A percentile compares a stretch with the other conserved stretches of the same genome.
These are phyloP conservation scores for Plectranthus barbatus DNA, from an alignment of 257 asterid genomes.

Conservation along the genomic window DNA sequence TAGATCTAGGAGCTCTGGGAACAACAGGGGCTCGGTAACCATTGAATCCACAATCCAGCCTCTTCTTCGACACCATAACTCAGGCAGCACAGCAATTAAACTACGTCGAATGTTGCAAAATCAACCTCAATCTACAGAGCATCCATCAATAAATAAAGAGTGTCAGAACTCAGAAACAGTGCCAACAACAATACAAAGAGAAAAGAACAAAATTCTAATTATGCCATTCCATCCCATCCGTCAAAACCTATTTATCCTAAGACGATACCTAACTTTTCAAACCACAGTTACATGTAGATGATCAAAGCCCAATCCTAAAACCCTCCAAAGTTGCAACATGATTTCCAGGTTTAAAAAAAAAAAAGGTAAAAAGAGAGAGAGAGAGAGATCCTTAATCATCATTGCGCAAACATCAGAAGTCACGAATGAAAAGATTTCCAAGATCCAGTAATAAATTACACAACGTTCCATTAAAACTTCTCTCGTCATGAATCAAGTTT, in stretches of 20 bases:
- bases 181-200: background rate
- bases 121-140: slow-evolving; percentile 30
- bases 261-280: slow-evolving; percentile 1
- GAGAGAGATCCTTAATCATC: slow-evolving; percentile 1
- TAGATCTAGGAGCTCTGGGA: slow-evolving; percentile 77
- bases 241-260: background rate
- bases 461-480: background rate
- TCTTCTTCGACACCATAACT: slow-evolving; percentile 61
- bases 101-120: background rate
- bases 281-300: background rate
- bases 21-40: slow-evolving; percentile 42
- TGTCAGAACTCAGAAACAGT: background rate
- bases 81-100: slow-evolving; percentile 30
- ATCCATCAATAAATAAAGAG: slow-evolving; percentile 3
- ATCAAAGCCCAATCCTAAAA: slow-evolving; percentile 7
- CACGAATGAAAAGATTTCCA: background rate
- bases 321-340: background rate
- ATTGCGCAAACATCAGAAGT: background rate
- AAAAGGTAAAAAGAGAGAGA: background rate
- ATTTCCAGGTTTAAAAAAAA: background rate
- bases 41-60: slow-evolving; percentile 36
- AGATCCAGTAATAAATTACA: slow-evolving; percentile 13
- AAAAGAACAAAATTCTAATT: background rate
- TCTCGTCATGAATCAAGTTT: background rate
- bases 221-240: slow-evolving; percentile 6